A percentile compares a stretch with the other conserved stretches of the same genome.
Evolutionary conservation across 1,284 basidiomycete species (phyloP).

Genomic region (Boletus semigastroideus): DNA sequence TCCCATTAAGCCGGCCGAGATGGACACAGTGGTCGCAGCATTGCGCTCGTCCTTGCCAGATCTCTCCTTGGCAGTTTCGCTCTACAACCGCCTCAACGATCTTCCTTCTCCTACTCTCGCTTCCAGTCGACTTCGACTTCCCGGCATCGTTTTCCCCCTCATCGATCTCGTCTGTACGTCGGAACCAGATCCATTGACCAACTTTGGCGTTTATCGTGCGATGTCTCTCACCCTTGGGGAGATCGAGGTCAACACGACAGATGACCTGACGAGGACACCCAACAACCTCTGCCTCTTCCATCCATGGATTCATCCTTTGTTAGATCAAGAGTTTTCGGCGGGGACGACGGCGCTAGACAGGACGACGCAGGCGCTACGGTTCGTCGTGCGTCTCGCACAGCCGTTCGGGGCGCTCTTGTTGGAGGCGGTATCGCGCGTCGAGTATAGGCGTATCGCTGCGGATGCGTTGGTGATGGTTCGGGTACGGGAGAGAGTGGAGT

Average conservation of each 20-base stretch:
- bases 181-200: not conserved
- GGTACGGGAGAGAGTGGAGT: not conserved
- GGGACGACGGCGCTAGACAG: not conserved
- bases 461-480: not conserved
- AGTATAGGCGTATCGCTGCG: not conserved
- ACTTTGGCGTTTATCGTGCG: not conserved
- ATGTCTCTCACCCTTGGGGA: not conserved
- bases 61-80: not conserved
- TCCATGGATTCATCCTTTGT: constrained; percentile 6
- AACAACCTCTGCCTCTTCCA: not conserved
- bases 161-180: not conserved
- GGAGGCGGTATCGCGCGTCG: not conserved
- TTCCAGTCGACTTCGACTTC: constrained; percentile 1
- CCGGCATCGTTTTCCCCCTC: not conserved
- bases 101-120: not conserved
- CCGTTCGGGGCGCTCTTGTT: constrained; percentile 1
- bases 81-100: not conserved
- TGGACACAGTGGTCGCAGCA: not conserved
- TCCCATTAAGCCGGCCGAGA: not conserved
- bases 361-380: not conserved
- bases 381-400: not conserved
- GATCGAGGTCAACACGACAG: not conserved
- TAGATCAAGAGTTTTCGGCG: not conserved
- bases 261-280: not conserved
- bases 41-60: not conserved